Evolutionary conservation across 179 eudicot genomes (phyloP).

Genomic region (Heliamphora pulchella): DNA sequence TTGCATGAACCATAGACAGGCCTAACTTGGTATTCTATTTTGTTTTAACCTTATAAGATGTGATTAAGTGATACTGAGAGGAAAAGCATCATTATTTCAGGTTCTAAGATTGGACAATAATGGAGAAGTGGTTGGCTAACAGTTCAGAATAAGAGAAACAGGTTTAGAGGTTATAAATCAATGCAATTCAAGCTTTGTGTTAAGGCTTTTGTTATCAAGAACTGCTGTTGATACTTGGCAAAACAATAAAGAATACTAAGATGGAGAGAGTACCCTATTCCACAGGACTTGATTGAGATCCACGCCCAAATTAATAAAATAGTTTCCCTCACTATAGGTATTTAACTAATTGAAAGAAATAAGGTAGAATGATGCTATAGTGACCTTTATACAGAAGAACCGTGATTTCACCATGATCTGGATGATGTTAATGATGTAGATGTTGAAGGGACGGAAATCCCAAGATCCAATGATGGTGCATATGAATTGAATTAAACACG

Average conservation of each 20-base stretch:
- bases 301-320: background rate
- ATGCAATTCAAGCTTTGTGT: background rate
- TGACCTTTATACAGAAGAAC: background rate
- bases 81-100: background rate
- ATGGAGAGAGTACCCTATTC: background rate
- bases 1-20: background rate
- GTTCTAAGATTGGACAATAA: background rate
- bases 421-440: background rate
- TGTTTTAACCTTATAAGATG: background rate
- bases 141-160: background rate
- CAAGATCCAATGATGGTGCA: no score
- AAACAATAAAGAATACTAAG: background rate
- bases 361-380: background rate
- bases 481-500: no score
- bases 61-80: background rate
- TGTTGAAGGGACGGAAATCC: no score
- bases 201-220: background rate
- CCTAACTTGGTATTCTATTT: constrained; percentile 2
- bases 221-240: background rate
- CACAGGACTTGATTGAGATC: background rate
- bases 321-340: background rate
- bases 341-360: background rate
- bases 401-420: background rate
- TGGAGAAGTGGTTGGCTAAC: background rate
- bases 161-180: background rate